Percentiles rank a stretch among this genome's conserved stretches.
Conservation (phyloP, 2,329 filamentous ascomycete genomes). For the Anthostomella pinea region DNA sequence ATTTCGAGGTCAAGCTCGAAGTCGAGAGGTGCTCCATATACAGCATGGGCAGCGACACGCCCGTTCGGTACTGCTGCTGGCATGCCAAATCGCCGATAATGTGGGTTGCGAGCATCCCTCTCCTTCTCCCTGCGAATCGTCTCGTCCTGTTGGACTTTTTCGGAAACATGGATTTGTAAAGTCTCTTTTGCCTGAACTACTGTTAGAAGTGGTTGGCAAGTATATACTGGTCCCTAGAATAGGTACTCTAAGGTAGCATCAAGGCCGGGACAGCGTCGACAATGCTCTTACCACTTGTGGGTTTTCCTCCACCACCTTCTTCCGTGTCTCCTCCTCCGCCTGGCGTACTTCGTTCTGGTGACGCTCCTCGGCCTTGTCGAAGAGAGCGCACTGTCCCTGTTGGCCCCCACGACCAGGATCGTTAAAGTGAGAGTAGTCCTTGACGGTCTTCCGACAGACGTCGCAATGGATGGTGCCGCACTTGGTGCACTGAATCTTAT, state of each 20-base stretch:
- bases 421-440: conserved; percentile 68
- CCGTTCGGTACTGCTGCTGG: no score
- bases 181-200: conserved; percentile 42
- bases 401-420: conserved; percentile 46
- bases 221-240: neutral
- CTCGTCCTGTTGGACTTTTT: conserved; percentile 47
- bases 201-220: conserved; percentile 10
- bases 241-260: neutral
- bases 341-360: conserved; percentile 61
- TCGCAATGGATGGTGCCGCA: conserved; percentile 62
- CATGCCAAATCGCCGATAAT: no score
- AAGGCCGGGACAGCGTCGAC: neutral
- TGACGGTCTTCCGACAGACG: conserved; percentile 64
- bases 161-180: conserved; percentile 58
- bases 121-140: no score
- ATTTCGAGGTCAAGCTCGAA: no score
- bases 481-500: conserved; percentile 75
- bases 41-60: no score
- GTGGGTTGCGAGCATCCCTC: no score
- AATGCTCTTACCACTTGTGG: conserved; percentile 49
- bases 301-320: conserved; percentile 54
- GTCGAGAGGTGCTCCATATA: no score
- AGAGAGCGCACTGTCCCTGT: conserved; percentile 61
- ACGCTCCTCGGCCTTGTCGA: conserved; percentile 58
- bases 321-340: conserved; percentile 58